Evolutionary conservation across 1,284 basidiomycete genomes (phyloP).

Genomic region (Leccinum subspadiceum): DNA sequence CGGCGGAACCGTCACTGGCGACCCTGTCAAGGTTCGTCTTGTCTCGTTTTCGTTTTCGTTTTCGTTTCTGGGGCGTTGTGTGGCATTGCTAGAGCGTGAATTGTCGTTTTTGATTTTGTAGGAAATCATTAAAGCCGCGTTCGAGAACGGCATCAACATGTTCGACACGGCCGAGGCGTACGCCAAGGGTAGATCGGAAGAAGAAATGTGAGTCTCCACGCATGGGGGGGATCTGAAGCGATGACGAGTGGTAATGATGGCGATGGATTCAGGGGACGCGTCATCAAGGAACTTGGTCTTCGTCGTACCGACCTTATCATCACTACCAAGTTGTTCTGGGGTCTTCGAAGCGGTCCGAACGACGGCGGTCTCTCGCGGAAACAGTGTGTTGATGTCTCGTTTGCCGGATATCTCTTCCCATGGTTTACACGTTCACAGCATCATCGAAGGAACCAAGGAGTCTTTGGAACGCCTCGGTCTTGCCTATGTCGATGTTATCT

Average conservation of each 20-base stretch:
- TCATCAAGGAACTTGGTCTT: slow-evolving; percentile 63
- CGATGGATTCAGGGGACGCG: slow-evolving; percentile 48
- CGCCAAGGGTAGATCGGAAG: slow-evolving; percentile 47
- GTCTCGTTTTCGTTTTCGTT: neutral
- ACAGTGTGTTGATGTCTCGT: slow-evolving; percentile 43
- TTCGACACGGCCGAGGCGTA: slow-evolving; percentile 67
- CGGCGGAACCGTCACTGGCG: slow-evolving; percentile 48
- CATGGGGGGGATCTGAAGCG: neutral
- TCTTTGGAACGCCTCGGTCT: slow-evolving; percentile 58
- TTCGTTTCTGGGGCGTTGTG: neutral
- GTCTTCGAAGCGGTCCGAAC: slow-evolving; percentile 50
- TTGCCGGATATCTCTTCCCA: neutral
- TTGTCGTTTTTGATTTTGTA: slow-evolving; percentile 5
- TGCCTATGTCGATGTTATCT: slow-evolving; percentile 62
- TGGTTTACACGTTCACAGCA: slow-evolving; percentile 30
- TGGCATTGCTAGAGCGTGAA: neutral
- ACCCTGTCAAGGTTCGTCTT: slow-evolving; percentile 42
- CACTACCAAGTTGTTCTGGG: slow-evolving; percentile 58
- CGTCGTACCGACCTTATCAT: slow-evolving; percentile 65
- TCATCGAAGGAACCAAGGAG: slow-evolving; percentile 62
- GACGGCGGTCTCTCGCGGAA: slow-evolving; percentile 58
- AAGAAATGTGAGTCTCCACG: slow-evolving; percentile 34
- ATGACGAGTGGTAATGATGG: neutral
- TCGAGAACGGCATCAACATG: slow-evolving; percentile 47
- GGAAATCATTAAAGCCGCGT: slow-evolving; percentile 45